phyloP scores from a whole-genome alignment of 1,284 basidiomycete genomes.

The Macrocystidia cucumis region DNA sequence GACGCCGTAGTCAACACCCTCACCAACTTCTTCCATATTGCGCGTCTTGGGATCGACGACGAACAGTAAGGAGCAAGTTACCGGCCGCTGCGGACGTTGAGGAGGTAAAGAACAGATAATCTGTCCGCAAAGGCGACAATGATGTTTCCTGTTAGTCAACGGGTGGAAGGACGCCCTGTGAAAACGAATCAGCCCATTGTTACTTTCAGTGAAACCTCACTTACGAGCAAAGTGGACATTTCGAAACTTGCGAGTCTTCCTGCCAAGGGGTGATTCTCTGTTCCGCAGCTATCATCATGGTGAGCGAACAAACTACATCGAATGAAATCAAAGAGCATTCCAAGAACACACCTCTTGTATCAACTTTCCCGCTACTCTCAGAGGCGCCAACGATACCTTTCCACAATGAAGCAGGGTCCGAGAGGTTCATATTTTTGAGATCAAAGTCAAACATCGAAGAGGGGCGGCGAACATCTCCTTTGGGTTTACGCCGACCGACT shows the following conservation, averaged over 20 bases:
- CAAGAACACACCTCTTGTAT: conserved; percentile 51
- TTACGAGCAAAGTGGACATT: conserved; percentile 84
- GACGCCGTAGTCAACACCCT: conserved; percentile 84
- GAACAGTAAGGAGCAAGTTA: conserved; percentile 72
- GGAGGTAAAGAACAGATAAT: conserved; percentile 90
- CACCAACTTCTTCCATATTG: conserved; percentile 77
- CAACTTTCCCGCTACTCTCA: conserved; percentile 35
- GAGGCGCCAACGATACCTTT: conserved; percentile 40
- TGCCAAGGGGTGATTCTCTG: conserved; percentile 96
- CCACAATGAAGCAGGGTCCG: conserved; percentile 49
- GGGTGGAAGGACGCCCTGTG: conserved; percentile 76
- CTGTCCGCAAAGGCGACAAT: conserved; percentile 90
- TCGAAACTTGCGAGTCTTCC: conserved; percentile 67
- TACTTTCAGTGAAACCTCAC: conserved; percentile 19
- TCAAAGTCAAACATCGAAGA: conserved; percentile 67
- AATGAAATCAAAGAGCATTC: conserved; percentile 1
- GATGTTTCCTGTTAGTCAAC: conserved; percentile 91
- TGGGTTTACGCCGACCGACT: conserved; percentile 6
- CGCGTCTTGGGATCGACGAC: conserved; percentile 72
- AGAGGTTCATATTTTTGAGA: conserved; percentile 39
- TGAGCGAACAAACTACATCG: conserved; percentile 8
- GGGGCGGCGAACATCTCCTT: conserved; percentile 21
- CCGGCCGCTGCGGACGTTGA: conserved; percentile 61
- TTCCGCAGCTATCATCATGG: conserved; percentile 58
- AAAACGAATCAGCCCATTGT: conserved; percentile 3